Base-by-base conservation (phyloP, 225 moss, liverwort and hornwort genomes). In the Thuidium tamariscinum region DNA sequence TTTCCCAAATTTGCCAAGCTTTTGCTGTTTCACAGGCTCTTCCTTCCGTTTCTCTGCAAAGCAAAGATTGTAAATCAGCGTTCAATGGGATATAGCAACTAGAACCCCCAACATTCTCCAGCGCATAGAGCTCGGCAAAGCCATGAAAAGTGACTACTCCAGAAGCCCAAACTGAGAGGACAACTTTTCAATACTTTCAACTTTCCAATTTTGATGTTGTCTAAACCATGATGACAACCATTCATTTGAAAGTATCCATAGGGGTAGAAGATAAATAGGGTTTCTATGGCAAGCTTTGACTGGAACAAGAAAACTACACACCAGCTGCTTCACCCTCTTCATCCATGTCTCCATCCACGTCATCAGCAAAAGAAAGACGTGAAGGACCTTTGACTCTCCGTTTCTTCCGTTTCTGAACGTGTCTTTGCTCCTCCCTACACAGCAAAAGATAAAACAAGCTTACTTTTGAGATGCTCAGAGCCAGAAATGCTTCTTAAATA, bases 1-100 rank as follows among this genome's bases (percentile, higher is more conserved):
- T 86, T 98, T 96, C 39, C 96, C 97, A 91, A 99, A 95, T 85
- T 97, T 97, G 20, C 97, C 94, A 75, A 97, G 94, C 79, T 91
- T 97, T 92, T 92, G 96, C 82, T 90, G 93, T 91, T 83, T 87
- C 89, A 88, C 87, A 86, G 80, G 81, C 86, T 89, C 93, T 86
- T 86, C 92, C 76, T 84, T 92, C 88, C 92, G 89, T 51, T 90
- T 88, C 82, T 89, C 93, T 93, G 77, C 77, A 82, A 85, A 41
- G 62, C 8, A 39, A 69, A 72, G 56, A 62, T 22, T 27, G 60
- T 7, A 64, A 82, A 74, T 79, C 70, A 82, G 48, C 41, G 82
- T 55, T 83, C 32, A 22, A 54, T 34, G 51, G 51, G 34, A 75
- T 25, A 36, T 25, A 25, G 27, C 36, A 78, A 72, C 34, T 39